These are phyloP conservation scores for Flaveria ramosissima DNA, from an alignment of 129 eudicot species.

Conservation along the genomic window DNA sequence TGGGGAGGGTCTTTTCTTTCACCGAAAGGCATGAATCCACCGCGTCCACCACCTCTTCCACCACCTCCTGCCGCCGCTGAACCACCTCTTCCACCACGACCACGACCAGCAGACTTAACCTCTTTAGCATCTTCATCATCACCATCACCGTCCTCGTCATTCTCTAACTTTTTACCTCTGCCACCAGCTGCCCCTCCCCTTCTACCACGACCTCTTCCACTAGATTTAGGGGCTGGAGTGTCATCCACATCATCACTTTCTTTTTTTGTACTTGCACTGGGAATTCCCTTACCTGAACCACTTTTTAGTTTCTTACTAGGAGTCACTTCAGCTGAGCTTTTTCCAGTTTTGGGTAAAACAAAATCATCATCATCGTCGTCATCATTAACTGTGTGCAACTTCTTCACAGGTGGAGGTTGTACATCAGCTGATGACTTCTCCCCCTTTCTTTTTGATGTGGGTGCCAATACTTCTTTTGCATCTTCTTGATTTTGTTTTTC, in stretches of 20 bases:
- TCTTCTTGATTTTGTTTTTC: slow-evolving; percentile 53
- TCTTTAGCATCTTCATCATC: slow-evolving; percentile 58
- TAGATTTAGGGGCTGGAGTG: slow-evolving; percentile 49
- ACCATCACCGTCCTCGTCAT: slow-evolving; percentile 44
- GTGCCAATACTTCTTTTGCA: slow-evolving; percentile 51
- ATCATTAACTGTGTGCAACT: slow-evolving; percentile 44
- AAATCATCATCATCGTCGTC: slow-evolving; percentile 75
- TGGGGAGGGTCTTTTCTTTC: slow-evolving; percentile 98
- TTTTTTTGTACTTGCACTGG: slow-evolving; percentile 39
- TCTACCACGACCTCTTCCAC: slow-evolving; percentile 87
- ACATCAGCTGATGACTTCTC: slow-evolving; percentile 40
- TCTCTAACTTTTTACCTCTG: slow-evolving; percentile 46
- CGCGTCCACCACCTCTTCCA: slow-evolving; percentile 94
- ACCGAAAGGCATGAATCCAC: slow-evolving; percentile 92
- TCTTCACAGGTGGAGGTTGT: slow-evolving; percentile 65
- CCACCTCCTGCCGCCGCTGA: slow-evolving; percentile 57
- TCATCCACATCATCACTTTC: slow-evolving; percentile 47
- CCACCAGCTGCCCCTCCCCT: slow-evolving; percentile 48
- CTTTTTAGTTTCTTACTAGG: slow-evolving; percentile 77
- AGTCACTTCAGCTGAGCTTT: slow-evolving; percentile 48
- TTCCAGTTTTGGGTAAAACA: slow-evolving; percentile 49
- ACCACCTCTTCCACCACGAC: slow-evolving; percentile 83
- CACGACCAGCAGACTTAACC: slow-evolving; percentile 66
- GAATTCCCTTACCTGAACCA: slow-evolving; percentile 63
- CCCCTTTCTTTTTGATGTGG: slow-evolving; percentile 59